Base-by-base conservation (phyloP, 192 early-diverging fungal genomes). In the Linderina pennispora region DNA sequence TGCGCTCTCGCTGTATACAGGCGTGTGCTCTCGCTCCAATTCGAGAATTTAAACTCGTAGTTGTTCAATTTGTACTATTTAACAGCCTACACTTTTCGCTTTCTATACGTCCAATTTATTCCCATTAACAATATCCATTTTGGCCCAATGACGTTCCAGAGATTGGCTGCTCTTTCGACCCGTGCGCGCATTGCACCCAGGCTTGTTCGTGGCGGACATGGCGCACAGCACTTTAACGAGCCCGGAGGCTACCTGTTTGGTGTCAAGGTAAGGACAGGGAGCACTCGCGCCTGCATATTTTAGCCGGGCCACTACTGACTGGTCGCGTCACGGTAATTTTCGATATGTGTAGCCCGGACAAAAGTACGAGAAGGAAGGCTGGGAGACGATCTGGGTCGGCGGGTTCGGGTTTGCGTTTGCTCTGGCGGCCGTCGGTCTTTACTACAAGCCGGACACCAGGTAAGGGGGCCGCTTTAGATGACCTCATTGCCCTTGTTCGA, bases 381-480 rank as follows among this genome's bases (percentile, higher is more conserved):
- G 87, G 87, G 87, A 89, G 65, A 58, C 58, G 35, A 41, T 80
- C 33, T 86, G 68, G 57, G 58, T 74, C 22, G 78, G 77, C 43
- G 84, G 82, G 23, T 77, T 85, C 55, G 44, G 72, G 8, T 78
- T 83, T 19, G 71, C 77, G 23, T 77, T 86, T 48, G 51, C 52
- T 10, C 38, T 84, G 40, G 76, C 76, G 13, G 57, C 69, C 11
- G 56, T 69, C 23, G 58, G 77, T 15, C 43, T 76, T 18, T 75
- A 80, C 68, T 89, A 87, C 76, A 86, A 86, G 69, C 87, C 87
- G 14, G 82, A 89, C 53, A 84, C 83, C 18, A 86, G 79, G 83
- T 83, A 78, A 58, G 43, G 36, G 3, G 8, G 25, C 3, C 7
- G n/a, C n/a, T n/a, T n/a, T n/a, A n/a, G n/a, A n/a, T n/a, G n/a